Conservation (phyloP, 1,284 basidiomycete species). For the Ganoderma lucidum region DNA sequence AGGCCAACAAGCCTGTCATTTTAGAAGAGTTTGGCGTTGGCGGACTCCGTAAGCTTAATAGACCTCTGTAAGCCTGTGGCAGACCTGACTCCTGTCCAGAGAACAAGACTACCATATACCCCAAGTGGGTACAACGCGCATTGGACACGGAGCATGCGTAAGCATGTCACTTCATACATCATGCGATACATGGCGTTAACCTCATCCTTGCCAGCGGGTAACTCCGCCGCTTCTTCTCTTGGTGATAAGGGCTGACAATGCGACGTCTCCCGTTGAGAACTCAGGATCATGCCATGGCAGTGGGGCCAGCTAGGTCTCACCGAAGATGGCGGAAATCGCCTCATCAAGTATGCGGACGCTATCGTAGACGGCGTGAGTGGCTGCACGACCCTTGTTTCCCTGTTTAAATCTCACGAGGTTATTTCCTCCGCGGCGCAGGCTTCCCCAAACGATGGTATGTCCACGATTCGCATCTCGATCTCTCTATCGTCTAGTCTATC, state of each 20-base stretch:
- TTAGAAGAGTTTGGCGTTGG: slow-evolving; percentile 63
- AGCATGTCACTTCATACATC: background rate
- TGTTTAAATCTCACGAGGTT: slow-evolving; percentile 22
- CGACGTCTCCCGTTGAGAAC: background rate
- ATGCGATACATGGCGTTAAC: background rate
- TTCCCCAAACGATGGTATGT: slow-evolving; percentile 61
- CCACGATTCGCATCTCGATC: slow-evolving; percentile 19
- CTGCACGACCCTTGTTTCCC: slow-evolving; percentile 7
- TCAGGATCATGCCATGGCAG: slow-evolving; percentile 67
- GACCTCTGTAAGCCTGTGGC: background rate
- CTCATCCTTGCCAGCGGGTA: background rate
- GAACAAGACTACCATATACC: slow-evolving; percentile 60
- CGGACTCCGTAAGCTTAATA: slow-evolving; percentile 46
- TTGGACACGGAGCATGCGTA: slow-evolving; percentile 52
- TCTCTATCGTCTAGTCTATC: slow-evolving; percentile 16
- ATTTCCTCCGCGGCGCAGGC: slow-evolving; percentile 41
- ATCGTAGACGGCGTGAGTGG: slow-evolving; percentile 52
- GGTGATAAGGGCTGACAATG: background rate
- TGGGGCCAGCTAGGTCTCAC: slow-evolving; percentile 58
- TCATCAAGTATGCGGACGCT: slow-evolving; percentile 63
- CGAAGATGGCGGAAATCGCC: slow-evolving; percentile 58
- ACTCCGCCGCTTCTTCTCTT: background rate
- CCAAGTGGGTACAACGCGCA: slow-evolving; percentile 57
- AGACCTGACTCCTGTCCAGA: slow-evolving; percentile 39
- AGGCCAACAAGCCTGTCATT: slow-evolving; percentile 58